Evolutionary conservation across 352 stramenopile genomes (phyloP).

Genomic region (Ophiocytium majus): DNA sequence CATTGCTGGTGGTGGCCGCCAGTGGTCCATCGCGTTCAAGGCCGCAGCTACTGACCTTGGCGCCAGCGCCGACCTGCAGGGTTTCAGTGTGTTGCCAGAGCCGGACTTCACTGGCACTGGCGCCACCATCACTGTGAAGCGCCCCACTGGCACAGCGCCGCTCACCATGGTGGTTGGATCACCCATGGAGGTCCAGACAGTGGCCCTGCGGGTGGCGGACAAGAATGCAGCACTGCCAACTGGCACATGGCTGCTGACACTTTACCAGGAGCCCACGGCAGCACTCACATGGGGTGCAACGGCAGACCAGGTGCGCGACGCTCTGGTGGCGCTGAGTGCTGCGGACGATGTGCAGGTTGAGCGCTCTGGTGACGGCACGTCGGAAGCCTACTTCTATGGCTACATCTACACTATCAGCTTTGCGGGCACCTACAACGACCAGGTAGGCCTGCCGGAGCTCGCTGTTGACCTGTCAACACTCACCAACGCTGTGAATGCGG

Average conservation of each 20-base stretch:
- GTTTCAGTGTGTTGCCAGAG: slow-evolving; percentile 44
- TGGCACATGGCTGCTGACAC: slow-evolving; percentile 38
- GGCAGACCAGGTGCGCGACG: slow-evolving; percentile 45
- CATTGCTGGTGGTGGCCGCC: slow-evolving; percentile 50
- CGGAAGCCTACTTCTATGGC: slow-evolving; percentile 61
- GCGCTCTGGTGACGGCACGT: slow-evolving; percentile 49
- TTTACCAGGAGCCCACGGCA: slow-evolving; percentile 44
- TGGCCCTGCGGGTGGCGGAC: slow-evolving; percentile 51
- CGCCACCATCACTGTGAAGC: slow-evolving; percentile 44
- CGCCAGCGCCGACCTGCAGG: background rate
- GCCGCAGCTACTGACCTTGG: slow-evolving; percentile 57
- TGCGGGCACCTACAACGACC: slow-evolving; percentile 63
- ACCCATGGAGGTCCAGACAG: slow-evolving; percentile 60
- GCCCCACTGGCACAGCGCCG: slow-evolving; percentile 49
- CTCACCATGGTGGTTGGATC: slow-evolving; percentile 54
- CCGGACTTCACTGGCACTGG: slow-evolving; percentile 58
- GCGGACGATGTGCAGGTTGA: slow-evolving; percentile 61
- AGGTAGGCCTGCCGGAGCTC: slow-evolving; percentile 12
- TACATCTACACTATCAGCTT: slow-evolving; percentile 78
- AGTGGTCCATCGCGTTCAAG: slow-evolving; percentile 62
- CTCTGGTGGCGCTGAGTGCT: slow-evolving; percentile 53
- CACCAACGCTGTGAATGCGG: background rate
- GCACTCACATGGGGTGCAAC: slow-evolving; percentile 59
- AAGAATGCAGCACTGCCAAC: background rate
- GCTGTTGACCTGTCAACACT: background rate